Evolutionary conservation across 2,329 filamentous ascomycete genomes (phyloP), one percentile per base, ranked within the genome.

Genomic region (Phyllosticta paracitricarpa): DNA sequence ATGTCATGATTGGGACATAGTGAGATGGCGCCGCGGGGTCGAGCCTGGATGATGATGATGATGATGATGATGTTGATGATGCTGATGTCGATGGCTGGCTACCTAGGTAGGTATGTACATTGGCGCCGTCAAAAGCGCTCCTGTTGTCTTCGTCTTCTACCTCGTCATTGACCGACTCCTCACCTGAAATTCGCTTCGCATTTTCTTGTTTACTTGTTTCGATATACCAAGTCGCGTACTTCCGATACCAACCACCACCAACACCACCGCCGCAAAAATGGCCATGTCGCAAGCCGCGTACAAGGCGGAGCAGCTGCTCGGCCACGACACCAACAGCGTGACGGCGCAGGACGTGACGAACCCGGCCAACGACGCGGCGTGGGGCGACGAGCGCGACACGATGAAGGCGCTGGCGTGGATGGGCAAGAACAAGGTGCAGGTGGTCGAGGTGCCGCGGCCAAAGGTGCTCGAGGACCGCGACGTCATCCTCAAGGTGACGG

Each of bases 371-470:
- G 79, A 87, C 62, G 72, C 77, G 22, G 71, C 70, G 33, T 26
- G 48, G 9, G 57, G 48, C 22, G 56, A 25, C 52, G 60, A 58
- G 9, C 7, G 17, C 30, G 78, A 73, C 33, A 82, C 75, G 17
- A 94, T 96, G 88, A 88, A 89, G 72, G 91, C 91, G 0, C 75
- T 95, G 14, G 83, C 82, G 2, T 96, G 91, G 91, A 84, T 88
- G 74, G 88, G 89, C 58, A 94, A 61, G 78, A 89, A 91, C 68
- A 83, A 79, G 30, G 89, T 96, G 55, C 76, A 88, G 69, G 78
- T 95, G 19, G 80, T 85, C 56, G 82, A 90, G 35, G 82, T 83
- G 4, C 82, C 87, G 0, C 87, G 85, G 67, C 90, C 91, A 2
- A 85, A 81, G 67, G 79, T 94, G 30, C 72, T 93, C 26, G 89